Conservation (phyloP, 2,329 filamentous ascomycete species). For the Calonectria ilicicola region DNA sequence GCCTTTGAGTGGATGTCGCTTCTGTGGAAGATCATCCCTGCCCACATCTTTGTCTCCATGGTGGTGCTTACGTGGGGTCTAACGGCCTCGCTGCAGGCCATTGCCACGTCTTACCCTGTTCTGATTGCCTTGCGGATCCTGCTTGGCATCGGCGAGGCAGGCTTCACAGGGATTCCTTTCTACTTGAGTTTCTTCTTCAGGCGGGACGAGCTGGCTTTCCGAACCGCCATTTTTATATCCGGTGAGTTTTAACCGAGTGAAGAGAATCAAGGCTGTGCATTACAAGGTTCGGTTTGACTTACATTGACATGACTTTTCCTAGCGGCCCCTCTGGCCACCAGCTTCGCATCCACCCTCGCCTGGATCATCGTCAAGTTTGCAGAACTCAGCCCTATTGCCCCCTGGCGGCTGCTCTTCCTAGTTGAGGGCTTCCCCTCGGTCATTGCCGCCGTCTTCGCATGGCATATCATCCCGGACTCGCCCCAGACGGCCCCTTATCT, state of each 20-base stretch:
- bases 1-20: constrained; percentile 74
- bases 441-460: constrained; percentile 79
- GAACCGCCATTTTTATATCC: constrained; percentile 88
- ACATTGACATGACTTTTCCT: constrained; percentile 57
- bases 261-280: constrained; percentile 17
- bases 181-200: constrained; percentile 75
- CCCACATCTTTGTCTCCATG: constrained; percentile 68
- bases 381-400: constrained; percentile 74
- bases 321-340: constrained; percentile 84
- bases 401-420: constrained; percentile 88
- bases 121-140: constrained; percentile 67
- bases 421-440: constrained; percentile 88
- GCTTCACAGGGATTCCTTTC: constrained; percentile 73
- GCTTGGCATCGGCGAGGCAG: constrained; percentile 74
- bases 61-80: constrained; percentile 85
- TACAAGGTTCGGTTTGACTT: not conserved
- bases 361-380: constrained; percentile 81
- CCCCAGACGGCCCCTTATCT: constrained; percentile 76
- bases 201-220: constrained; percentile 80
- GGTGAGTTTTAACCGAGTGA: constrained; percentile 52
- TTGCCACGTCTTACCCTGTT: constrained; percentile 72
- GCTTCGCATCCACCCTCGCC: constrained; percentile 81
- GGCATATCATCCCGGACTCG: constrained; percentile 80
- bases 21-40: constrained; percentile 70
- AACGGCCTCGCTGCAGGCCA: constrained; percentile 78